Base-by-base conservation (phyloP, 2,329 filamentous ascomycete genomes). In the Claviceps sp. region DNA sequence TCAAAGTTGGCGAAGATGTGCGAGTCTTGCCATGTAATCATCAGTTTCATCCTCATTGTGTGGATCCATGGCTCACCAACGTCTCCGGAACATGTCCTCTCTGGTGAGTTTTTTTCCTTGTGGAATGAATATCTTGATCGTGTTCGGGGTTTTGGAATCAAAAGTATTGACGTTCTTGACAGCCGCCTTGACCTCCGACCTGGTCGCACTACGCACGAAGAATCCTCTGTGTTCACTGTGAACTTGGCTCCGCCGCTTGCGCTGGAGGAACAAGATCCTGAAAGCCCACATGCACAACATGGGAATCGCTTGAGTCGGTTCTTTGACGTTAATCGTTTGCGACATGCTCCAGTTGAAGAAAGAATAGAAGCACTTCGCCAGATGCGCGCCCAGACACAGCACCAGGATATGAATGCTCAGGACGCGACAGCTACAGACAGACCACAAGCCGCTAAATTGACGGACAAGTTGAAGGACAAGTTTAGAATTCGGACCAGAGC, bases 21-120 rank as follows among this genome's bases (percentile, higher is more conserved):
- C 74, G 82, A 45, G 79, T 86, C 1, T 66, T 86, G 42, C 82
- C 82, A 38, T 86, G 82, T 61, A 68, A 79, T 52, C 82, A 86
- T 63, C 80, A 82, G 56, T 86, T 80, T 59, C 82, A 86, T 58
- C 82, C 82, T 1, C 70, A 71, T 45, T 86, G 82, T 58, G 76
- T 86, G 52, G 82, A 86, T 58, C 82, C 82, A 4, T 86, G 82
- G 82, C 68, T 86, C 44, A 69, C 85, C 54, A 83, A 85, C 52
- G 77, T 86, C 11, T 83, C 81, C 11, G 82, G 82, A 53, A 85
- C 82, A 34, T 85, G 82, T 63, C 82, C 82, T 17, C 63, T 85
- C 53, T 85, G 82, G 82, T 85, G 70, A 71, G 78, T 70, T 7
- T 14, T 22, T 6, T 5, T 1, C 14, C 36, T 5, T 40, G 3